Evolutionary conservation across 208 protist genomes (phyloP).

Genomic region (Acanthamoeba lugdunensis): DNA sequence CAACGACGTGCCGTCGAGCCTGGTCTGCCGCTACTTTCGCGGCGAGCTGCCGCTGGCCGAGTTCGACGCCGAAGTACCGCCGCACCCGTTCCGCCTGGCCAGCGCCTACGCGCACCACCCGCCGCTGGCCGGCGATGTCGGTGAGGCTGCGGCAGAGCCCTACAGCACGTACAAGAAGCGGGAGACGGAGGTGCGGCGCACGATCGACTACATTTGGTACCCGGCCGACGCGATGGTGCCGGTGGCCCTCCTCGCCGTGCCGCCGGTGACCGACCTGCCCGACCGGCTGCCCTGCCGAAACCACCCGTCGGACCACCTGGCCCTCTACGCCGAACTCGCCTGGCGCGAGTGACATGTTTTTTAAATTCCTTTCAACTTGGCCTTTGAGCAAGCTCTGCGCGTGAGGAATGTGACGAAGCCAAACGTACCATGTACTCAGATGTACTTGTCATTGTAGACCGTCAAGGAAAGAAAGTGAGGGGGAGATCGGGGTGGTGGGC

Average conservation of each 20-base stretch:
- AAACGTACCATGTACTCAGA: too few relatives aligned
- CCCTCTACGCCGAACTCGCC: neutral
- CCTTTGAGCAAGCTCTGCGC: too few relatives aligned
- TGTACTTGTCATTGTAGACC: too few relatives aligned
- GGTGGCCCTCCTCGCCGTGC: neutral
- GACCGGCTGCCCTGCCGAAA: neutral
- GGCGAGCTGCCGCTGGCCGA: neutral
- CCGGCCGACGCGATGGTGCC: neutral
- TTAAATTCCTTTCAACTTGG: too few relatives aligned
- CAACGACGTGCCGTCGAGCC: slow-evolving; percentile 36
- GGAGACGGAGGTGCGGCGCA: slow-evolving; percentile 2
- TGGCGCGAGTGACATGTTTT: too few relatives aligned
- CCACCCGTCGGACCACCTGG: slow-evolving; percentile 30
- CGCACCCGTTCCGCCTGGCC: neutral
- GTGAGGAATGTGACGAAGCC: too few relatives aligned
- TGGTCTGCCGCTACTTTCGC: slow-evolving; percentile 14
- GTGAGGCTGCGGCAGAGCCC: neutral
- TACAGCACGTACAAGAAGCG: slow-evolving; percentile 40
- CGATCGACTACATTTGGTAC: slow-evolving; percentile 53
- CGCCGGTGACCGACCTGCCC: neutral
- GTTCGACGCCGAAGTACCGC: neutral
- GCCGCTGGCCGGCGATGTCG: neutral
- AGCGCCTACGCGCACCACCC: slow-evolving; percentile 30
- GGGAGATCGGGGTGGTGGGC: too few relatives aligned
- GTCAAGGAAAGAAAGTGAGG: too few relatives aligned